Evolutionary conservation across 163 green algal species (phyloP).

Genomic region (Scenedesmus sp.): DNA sequence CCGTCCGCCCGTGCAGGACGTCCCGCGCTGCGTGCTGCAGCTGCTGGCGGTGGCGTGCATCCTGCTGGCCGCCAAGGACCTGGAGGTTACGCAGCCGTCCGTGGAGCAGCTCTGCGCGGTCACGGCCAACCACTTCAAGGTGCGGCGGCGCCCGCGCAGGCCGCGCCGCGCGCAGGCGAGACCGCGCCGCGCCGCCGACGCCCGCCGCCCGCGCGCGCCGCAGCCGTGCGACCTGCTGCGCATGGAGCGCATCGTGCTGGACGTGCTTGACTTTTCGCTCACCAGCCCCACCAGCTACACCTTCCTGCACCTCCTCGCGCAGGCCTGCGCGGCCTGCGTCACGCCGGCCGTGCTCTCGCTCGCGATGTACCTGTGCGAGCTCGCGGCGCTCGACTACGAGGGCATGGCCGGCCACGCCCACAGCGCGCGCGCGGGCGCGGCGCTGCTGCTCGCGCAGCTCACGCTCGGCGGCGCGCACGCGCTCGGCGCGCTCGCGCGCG

Average conservation of each 20-base stretch:
- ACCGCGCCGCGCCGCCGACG: too few species aligned
- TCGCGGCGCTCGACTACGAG: slow-evolving; percentile 65
- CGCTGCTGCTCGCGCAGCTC: slow-evolving; percentile 52
- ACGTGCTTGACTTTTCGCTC: slow-evolving; percentile 61
- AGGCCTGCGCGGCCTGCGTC: slow-evolving; percentile 26
- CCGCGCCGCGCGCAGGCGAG: too few species aligned
- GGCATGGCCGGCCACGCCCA: slow-evolving; percentile 55
- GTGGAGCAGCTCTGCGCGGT: slow-evolving; percentile 37
- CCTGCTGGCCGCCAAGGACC: slow-evolving; percentile 76
- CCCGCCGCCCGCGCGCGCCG: too few species aligned
- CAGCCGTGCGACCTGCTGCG: slow-evolving; percentile 53
- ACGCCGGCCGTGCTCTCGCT: slow-evolving; percentile 39
- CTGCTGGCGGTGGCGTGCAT: slow-evolving; percentile 76
- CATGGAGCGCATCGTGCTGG: slow-evolving; percentile 70
- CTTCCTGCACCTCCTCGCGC: slow-evolving; percentile 63
- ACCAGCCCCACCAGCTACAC: slow-evolving; percentile 58
- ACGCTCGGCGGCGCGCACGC: background rate
- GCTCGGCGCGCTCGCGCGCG: background rate
- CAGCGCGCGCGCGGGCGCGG: slow-evolving; percentile 54
- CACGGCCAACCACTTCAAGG: slow-evolving; percentile 46
- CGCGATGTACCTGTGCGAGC: slow-evolving; percentile 64
- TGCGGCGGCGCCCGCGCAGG: too few species aligned
- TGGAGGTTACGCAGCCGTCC: slow-evolving; percentile 62
- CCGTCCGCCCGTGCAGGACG: slow-evolving; percentile 4
- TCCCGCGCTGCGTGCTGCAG: slow-evolving; percentile 73